Base-by-base conservation (phyloP, 1,284 basidiomycete genomes). In the Leccinum subrobustum region DNA sequence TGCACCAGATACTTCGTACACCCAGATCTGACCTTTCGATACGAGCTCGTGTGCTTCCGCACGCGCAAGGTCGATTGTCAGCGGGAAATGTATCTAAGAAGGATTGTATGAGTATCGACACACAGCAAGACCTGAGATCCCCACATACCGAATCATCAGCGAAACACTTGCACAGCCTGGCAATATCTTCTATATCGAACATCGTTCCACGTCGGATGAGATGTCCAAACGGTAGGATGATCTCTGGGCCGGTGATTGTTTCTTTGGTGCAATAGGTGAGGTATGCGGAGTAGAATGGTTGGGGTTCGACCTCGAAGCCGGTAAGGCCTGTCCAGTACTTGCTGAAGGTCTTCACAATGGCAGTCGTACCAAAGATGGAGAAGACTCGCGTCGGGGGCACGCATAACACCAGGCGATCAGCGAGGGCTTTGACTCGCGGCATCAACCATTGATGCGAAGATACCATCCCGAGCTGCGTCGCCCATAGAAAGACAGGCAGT, bases 201-300 rank as follows among this genome's bases (percentile, higher is more conserved):
- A 62, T 63, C 4, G 60, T 62, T 3, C 83, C 88, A 12, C 72
- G 78, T 16, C 86, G 79, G 39, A 70, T 59, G 29, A 39, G 0
- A 54, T 70, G 62, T 37, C 59, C 66, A 4, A 54, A 79, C 12
- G 84, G 71, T 6, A 77, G 69, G 58, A 73, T 76, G 8, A 61
- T 57, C 14, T 73, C 61, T 18, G 74, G 68, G 29, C 60, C 51
- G 23, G 72, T 67, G 33, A 89, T 70, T 0, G 83, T 80, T 6
- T 69, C 54, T 23, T 62, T 63, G 1, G 82, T 85, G 70, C 86
- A 87, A 64, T 78, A 83, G 18, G 82, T 80, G 60, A 88, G 77
- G 54, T 77, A 82, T 3, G 89, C 86, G 6, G 79, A 79, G 64
- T 91, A 91, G 70, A 89, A 92, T 1, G 84, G 81, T 3, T 78